A percentile compares a stretch with the other conserved stretches of the same genome.
These are phyloP conservation scores for Ilex aquifolium DNA, from an alignment of 257 asterid species.

Conservation along the genomic window DNA sequence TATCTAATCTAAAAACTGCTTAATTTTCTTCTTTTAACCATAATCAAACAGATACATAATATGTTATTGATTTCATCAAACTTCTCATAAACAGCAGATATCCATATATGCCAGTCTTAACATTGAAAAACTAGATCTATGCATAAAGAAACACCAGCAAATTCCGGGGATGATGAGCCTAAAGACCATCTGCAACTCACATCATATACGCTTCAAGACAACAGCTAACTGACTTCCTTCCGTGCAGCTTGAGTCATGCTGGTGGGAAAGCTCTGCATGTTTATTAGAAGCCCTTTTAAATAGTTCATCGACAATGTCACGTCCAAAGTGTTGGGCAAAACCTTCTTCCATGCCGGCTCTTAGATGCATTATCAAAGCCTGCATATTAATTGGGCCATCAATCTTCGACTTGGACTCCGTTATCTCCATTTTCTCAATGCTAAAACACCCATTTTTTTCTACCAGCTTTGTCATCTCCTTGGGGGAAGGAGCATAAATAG, in stretches of 20 bases:
- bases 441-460: slow-evolving; percentile 24
- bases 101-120: too few species aligned
- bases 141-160: too few species aligned
- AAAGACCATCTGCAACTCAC: not conserved
- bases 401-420: slow-evolving; percentile 10
- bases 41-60: too few species aligned
- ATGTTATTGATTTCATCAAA: too few species aligned
- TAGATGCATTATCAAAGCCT: slow-evolving; percentile 12
- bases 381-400: not conserved
- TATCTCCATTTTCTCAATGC: slow-evolving; percentile 32
- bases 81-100: too few species aligned
- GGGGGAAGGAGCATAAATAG: slow-evolving; percentile 31
- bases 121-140: too few species aligned
- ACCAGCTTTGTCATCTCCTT: slow-evolving; percentile 31
- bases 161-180: too few species aligned
- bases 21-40: too few species aligned
- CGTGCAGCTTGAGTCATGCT: not conserved
- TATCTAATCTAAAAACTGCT: too few species aligned
- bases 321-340: slow-evolving; percentile 21
- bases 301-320: slow-evolving; percentile 9
- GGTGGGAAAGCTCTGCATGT: slow-evolving; percentile 10
- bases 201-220: slow-evolving; percentile 23
- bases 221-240: slow-evolving; percentile 13
- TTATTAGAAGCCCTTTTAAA: slow-evolving; percentile 11
- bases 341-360: slow-evolving; percentile 18